phyloP scores from a whole-genome alignment of 441 rosid species.

The Populus tomentosa region DNA sequence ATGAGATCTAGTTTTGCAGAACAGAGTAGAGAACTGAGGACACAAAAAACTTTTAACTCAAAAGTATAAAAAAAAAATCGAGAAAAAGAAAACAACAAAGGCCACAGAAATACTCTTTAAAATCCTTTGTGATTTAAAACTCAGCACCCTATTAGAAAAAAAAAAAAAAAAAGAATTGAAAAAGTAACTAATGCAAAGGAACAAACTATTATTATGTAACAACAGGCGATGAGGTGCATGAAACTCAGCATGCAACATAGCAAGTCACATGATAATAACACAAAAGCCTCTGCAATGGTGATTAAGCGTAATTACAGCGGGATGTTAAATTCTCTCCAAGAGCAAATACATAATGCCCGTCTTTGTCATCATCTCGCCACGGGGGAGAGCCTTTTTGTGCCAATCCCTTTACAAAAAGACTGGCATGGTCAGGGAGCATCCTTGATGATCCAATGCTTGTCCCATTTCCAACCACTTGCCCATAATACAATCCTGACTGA shows the following conservation, averaged over 20 bases:
- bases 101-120: neutral
- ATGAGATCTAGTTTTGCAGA: neutral
- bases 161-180: neutral
- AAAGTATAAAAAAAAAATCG: neutral
- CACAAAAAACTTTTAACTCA: neutral
- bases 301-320: constrained; percentile 59
- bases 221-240: constrained; percentile 1
- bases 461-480: constrained; percentile 59
- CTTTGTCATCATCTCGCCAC: constrained; percentile 68
- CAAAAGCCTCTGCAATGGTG: constrained; percentile 24
- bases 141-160: neutral
- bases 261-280: constrained; percentile 15
- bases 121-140: neutral
- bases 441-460: constrained; percentile 53
- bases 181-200: neutral
- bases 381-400: constrained; percentile 60
- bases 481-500: constrained; percentile 55
- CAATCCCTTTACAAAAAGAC: constrained; percentile 48
- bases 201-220: neutral
- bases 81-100: no score
- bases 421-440: constrained; percentile 37
- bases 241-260: constrained; percentile 10
- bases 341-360: constrained; percentile 67
- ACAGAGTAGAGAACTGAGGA: neutral
- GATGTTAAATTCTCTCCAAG: constrained; percentile 68